Evolutionary conservation across 2,329 filamentous ascomycete species (phyloP).

Genomic region (Sarocladium kiliense): DNA sequence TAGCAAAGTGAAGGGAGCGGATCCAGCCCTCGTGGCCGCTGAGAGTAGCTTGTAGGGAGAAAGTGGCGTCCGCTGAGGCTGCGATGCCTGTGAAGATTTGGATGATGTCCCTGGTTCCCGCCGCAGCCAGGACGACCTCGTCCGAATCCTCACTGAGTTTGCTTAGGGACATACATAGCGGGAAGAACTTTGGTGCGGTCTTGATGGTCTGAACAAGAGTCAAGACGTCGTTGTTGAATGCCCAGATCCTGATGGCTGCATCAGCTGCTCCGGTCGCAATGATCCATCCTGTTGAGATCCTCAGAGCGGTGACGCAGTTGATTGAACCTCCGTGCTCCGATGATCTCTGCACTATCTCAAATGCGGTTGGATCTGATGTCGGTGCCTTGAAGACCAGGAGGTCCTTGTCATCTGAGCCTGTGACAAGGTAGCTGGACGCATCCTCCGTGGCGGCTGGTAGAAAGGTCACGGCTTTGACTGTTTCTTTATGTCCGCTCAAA

Average conservation of each 20-base stretch:
- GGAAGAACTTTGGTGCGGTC: constrained; percentile 75
- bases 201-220: constrained; percentile 65
- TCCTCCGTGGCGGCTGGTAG: constrained; percentile 47
- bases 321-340: constrained; percentile 68
- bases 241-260: constrained; percentile 68
- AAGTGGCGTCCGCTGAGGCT: constrained; percentile 33
- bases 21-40: constrained; percentile 95
- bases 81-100: constrained; percentile 67
- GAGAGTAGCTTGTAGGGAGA: constrained; percentile 70
- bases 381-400: constrained; percentile 64
- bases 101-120: constrained; percentile 76
- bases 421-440: constrained; percentile 57
- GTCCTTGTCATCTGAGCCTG: constrained; percentile 75
- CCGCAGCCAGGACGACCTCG: constrained; percentile 67
- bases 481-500: constrained; percentile 70
- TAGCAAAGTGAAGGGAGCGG: constrained; percentile 73
- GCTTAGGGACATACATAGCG: constrained; percentile 68
- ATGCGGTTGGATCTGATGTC: constrained; percentile 13
- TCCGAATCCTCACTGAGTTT: constrained; percentile 41
- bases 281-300: constrained; percentile 32
- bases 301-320: constrained; percentile 57
- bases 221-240: constrained; percentile 42
- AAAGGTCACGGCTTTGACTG: constrained; percentile 81
- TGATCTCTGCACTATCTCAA: constrained; percentile 44
- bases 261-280: constrained; percentile 80